Evolutionary conservation across 495 filamentous ascomycete species (phyloP).

Genomic region (Penicillium subrubescens): DNA sequence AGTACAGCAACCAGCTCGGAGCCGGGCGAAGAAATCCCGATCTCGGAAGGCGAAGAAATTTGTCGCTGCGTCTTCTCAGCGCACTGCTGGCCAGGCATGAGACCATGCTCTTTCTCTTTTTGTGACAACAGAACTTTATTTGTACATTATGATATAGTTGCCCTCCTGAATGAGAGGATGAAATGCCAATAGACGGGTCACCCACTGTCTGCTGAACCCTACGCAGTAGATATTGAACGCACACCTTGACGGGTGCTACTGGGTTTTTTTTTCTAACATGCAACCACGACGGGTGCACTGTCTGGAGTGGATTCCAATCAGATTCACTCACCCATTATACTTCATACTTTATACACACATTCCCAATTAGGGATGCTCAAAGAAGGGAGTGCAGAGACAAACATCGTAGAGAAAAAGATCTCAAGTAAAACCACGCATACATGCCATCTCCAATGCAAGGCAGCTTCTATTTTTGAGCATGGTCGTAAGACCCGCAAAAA

Average conservation of each 20-base stretch:
- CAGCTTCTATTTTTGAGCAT: slow-evolving; percentile 4
- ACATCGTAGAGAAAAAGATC: neutral
- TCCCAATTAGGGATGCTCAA: neutral
- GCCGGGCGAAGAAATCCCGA: slow-evolving; percentile 2
- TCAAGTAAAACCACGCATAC: neutral
- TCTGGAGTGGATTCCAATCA: no score
- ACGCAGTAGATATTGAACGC: neutral
- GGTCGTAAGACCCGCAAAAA: slow-evolving; percentile 8
- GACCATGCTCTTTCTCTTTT: neutral
- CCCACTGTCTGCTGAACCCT: neutral
- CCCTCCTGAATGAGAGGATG: neutral
- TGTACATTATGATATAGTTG: slow-evolving; percentile 23
- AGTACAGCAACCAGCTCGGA: neutral
- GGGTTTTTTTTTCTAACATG: no score
- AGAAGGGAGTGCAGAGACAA: neutral
- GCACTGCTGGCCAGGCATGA: slow-evolving; percentile 8
- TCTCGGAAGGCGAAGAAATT: neutral
- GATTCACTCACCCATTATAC: no score
- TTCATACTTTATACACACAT: neutral
- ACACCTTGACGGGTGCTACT: no score
- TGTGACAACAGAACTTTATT: slow-evolving; percentile 5
- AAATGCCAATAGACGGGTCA: slow-evolving; percentile 15
- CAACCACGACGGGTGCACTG: no score
- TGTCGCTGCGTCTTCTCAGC: neutral
- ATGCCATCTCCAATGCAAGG: neutral